Percentiles rank a stretch among this genome's conserved stretches.
phyloP scores from a whole-genome alignment of 495 filamentous ascomycete species.

The Penicillium argentinense region DNA sequence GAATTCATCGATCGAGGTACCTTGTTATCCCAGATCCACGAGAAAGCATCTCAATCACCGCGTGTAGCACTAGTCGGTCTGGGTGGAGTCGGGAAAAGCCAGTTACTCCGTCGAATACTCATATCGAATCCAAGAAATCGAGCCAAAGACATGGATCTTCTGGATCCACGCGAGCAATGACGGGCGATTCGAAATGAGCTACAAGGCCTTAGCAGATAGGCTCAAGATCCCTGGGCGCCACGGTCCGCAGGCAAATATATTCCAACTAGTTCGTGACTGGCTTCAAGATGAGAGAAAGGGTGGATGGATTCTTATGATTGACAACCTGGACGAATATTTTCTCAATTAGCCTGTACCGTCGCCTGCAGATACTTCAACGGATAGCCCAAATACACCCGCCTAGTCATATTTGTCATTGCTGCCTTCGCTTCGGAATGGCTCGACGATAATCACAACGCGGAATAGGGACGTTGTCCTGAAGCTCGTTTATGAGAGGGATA shows the following conservation, averaged over 20 bases:
- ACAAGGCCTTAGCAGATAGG: slow-evolving; percentile 34
- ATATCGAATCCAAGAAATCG: slow-evolving; percentile 31
- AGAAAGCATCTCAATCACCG: background rate
- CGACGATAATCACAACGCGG: slow-evolving; percentile 40
- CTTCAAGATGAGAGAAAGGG: slow-evolving; percentile 34
- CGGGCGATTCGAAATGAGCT: slow-evolving; percentile 38
- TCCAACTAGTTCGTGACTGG: slow-evolving; percentile 39
- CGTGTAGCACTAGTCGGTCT: too few species aligned
- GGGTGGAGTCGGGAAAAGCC: slow-evolving; percentile 18
- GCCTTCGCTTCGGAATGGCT: background rate
- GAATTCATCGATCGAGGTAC: slow-evolving; percentile 32
- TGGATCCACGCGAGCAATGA: slow-evolving; percentile 46
- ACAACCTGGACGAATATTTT: slow-evolving; percentile 17
- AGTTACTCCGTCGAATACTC: slow-evolving; percentile 38
- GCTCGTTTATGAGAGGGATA: slow-evolving; percentile 31
- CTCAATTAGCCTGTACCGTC: slow-evolving; percentile 18
- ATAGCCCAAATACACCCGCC: too few species aligned
- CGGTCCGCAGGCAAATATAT: slow-evolving; percentile 37
- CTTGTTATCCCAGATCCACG: slow-evolving; percentile 22
- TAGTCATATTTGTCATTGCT: slow-evolving; percentile 10
- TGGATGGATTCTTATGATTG: slow-evolving; percentile 6
- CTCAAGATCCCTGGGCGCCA: slow-evolving; percentile 34
- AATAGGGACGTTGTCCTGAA: slow-evolving; percentile 22
- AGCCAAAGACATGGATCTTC: slow-evolving; percentile 45
- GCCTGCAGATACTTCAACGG: too few species aligned